Evolutionary conservation across 352 stramenopile genomes (phyloP).

Genomic region (Phytophthora chlamydospora): DNA sequence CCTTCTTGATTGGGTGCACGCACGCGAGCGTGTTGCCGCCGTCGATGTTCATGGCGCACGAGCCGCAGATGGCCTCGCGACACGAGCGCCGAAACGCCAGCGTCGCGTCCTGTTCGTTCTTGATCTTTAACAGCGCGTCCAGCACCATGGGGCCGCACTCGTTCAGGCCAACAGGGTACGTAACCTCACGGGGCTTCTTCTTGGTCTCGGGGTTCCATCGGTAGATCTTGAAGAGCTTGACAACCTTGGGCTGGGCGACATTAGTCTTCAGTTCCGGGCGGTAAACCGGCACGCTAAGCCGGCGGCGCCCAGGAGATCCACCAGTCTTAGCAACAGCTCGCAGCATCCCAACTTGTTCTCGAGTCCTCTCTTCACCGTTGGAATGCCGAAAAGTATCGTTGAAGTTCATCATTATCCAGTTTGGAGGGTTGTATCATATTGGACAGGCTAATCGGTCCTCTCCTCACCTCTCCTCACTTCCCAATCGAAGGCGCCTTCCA

Average conservation of each 20-base stretch:
- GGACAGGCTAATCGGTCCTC: neutral
- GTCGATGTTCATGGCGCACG: constrained; percentile 99
- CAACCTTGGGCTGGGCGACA: neutral
- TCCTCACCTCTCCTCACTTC: constrained; percentile 22
- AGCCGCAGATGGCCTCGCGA: constrained; percentile 99
- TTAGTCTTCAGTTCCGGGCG: constrained; percentile 1
- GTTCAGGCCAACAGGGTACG: constrained; percentile 97
- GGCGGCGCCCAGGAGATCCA: neutral
- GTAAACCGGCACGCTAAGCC: neutral
- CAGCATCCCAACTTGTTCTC: constrained; percentile 12
- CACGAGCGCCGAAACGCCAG: constrained; percentile 98
- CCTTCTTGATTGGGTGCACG: constrained; percentile 96
- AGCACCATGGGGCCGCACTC: constrained; percentile 99
- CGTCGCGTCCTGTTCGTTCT: constrained; percentile 98
- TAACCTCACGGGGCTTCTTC: constrained; percentile 94
- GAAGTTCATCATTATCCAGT: neutral
- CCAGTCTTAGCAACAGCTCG: neutral
- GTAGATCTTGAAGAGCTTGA: constrained; percentile 10
- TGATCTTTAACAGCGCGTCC: constrained; percentile 99
- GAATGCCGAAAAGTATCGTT: constrained; percentile 19
- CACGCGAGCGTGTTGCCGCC: constrained; percentile 98
- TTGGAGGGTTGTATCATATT: neutral
- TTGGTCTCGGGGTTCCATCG: constrained; percentile 91
- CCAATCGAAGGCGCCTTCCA: constrained; percentile 17
- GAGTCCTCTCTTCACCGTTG: neutral